Base-by-base conservation (phyloP, 208 protist species). In the Acanthamoeba triangularis region DNA sequence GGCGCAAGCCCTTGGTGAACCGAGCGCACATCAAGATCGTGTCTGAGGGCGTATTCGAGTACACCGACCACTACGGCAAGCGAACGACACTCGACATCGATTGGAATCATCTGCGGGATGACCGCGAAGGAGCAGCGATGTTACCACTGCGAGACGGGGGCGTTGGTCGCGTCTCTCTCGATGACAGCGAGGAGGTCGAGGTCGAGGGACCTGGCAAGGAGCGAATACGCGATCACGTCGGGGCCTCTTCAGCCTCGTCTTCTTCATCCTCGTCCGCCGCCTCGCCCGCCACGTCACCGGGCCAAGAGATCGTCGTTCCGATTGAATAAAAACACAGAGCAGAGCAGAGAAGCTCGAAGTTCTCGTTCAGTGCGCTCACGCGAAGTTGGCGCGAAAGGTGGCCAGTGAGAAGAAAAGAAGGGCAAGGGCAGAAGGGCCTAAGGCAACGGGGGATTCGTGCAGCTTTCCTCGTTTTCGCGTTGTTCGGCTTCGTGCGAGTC, bases 31-130 rank as follows among this genome's bases (percentile, higher is more conserved):
- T 88, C 23, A 5, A 8, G 14, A 35, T 88, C 7, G 80, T 88
- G 28, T 35, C 30, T 0, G 30, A 63, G 25, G 49, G 52, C 20
- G 80, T 88, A 3, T 54, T 88, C 49, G 80, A 88, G 30, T 88
- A 65, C 80, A 88, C 80, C 7, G 80, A 88, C 33, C 80, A 88
- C 80, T 88, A 88, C 52, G 80, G 80, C 80, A 88, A 88, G 52
- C 80, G 80, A 7, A 88, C 80, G 49, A 88, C 52, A 25, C 41
- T 88, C 13, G 49, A 88, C 49, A 35, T 88, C 30, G 47, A 56
- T 35, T 88, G 80, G 80, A 13, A 16, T 23, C 41, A n/a, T 23
- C 16, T 88, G 25, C 8, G 20, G 30, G 37, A 41, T 14, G 41
- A 18, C 16, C 37, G 72, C 37, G 23, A 82, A 23, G 23, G 23